Base-by-base conservation (phyloP, 2,329 filamentous ascomycete genomes). In the Dryadomyces quercivorus region DNA sequence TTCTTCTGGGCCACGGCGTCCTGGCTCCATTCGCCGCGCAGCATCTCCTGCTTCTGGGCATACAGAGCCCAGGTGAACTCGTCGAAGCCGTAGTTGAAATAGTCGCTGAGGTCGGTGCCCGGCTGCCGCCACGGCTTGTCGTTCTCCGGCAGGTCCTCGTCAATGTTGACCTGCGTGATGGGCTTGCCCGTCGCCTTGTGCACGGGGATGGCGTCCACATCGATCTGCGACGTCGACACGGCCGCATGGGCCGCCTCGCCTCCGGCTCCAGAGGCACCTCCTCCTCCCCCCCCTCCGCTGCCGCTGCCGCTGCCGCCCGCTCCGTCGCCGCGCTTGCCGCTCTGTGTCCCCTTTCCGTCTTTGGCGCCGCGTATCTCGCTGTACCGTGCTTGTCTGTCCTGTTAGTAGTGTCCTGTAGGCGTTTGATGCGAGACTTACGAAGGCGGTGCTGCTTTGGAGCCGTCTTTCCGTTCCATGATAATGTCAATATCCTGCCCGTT, bases 51-150 rank as follows among this genome's bases (percentile, higher is more conserved):
- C 65, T 95, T 94, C 57, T 89, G 76, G 36, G 91, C 90, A 67
- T 98, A 98, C 53, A 91, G 80, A 6, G 91, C 87, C 93, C 93
- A 98, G 1, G 91, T 95, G 69, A 96, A 97, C 69, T 97, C 92
- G 70, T 97, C 92, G 65, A 97, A 97, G 56, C 92, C 92, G 70
- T 97, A 97, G 74, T 97, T 97, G 80, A 97, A 97, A 72, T 95
- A 97, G 67, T 98, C 93, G 57, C 87, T 93, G 54, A 95, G 82
- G 64, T 98, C 93, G 12, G 92, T 91, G 49, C 93, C 93, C 0
- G 93, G 93, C 60, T 91, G 85, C 47, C 93, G 84, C 93, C 93
- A 98, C 18, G 92, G 91, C 68, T 96, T 97, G 59, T 91, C 87
- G 63, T 90, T 88, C 8, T 88, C 84, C 42, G 82, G 77, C 20